phyloP scores from a whole-genome alignment of 208 protist genomes.

The Ichthyophonus hoferi region DNA sequence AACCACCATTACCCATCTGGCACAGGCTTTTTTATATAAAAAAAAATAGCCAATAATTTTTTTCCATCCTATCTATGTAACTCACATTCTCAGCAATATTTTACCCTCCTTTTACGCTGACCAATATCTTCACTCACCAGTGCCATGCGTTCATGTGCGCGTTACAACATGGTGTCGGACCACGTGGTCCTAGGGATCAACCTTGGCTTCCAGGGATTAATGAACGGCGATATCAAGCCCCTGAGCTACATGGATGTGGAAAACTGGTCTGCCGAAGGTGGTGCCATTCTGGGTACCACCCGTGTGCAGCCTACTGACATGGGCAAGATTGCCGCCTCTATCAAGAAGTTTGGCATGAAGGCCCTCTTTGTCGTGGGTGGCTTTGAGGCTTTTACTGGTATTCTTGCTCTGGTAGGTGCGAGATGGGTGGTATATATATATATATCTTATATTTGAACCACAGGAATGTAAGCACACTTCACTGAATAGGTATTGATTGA shows the following conservation, averaged over 20 bases:
- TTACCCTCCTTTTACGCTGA: no score
- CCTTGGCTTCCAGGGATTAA: constrained; percentile 52
- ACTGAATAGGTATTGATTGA: no score
- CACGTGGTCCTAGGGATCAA: constrained; percentile 34
- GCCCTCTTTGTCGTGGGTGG: constrained; percentile 57
- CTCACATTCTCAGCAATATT: no score
- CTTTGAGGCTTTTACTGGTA: constrained; percentile 55
- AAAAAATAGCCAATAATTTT: no score
- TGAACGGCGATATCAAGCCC: constrained; percentile 33
- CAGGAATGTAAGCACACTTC: no score
- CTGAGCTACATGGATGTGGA: constrained; percentile 55
- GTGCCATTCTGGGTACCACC: constrained; percentile 32
- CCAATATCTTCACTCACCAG: no score
- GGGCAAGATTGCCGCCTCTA: constrained; percentile 39
- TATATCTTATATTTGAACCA: no score
- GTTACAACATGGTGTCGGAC: constrained; percentile 34
- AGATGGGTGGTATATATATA: no score
- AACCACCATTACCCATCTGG: no score
- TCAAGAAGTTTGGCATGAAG: constrained; percentile 37
- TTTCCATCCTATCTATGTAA: no score
- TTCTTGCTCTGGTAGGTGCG: not conserved
- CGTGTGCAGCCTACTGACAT: constrained; percentile 23
- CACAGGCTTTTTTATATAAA: no score
- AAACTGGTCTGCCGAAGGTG: constrained; percentile 24
- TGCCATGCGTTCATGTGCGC: not conserved